Base-by-base conservation (phyloP, 768 basidiomycete genomes). In the Lactarius indigo region DNA sequence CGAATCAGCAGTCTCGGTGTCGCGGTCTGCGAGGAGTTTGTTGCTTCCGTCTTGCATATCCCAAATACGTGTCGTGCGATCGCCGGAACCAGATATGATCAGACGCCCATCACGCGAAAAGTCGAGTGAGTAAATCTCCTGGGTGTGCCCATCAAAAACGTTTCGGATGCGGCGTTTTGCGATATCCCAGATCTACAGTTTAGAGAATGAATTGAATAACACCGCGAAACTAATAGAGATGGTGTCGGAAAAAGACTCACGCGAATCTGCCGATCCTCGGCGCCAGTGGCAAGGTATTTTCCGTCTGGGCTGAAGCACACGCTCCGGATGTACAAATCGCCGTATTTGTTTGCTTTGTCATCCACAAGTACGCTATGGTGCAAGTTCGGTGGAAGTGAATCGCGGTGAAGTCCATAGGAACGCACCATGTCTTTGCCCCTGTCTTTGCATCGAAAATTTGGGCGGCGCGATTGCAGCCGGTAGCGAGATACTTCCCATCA, bases 381-480 rank as follows among this genome's bases (percentile, higher is more conserved):
- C 30, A 65, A 26, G 44, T 17, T 28, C 5, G 61, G 47, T 60
- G 62, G 30, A 20, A 42, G 47, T 4, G 18, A 18, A 31, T 35
- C 5, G n/a, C 60, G 12, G n/a, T 7, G 3, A 26, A 47, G 31
- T 58, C 10, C n/a, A 50, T 13, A n/a, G 35, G 50, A 69, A 75
- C 87, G 63, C 70, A 94, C 95, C 90, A 94, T 35, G 89, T 89
- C 78, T 92, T 94, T 0, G 74, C 75, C 8, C 96, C 96, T 0
- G 91, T 90, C 78, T 91, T 91, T 31, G 90, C 91, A 74, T 98
- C 94, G 75, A 92, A 98, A 64, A 98, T 95, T 76, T 97, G 95
- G 23, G 95, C 94, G 0, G 94, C 93, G 50, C 93, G 84, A 78
- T 98, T 98, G 78, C 96, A 98, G 15, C 96, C 96, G 5, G 96